Evolutionary conservation across 2,329 filamentous ascomycete genomes (phyloP), one percentile per base, ranked within the genome.

Genomic region (Fusarium succisae): DNA sequence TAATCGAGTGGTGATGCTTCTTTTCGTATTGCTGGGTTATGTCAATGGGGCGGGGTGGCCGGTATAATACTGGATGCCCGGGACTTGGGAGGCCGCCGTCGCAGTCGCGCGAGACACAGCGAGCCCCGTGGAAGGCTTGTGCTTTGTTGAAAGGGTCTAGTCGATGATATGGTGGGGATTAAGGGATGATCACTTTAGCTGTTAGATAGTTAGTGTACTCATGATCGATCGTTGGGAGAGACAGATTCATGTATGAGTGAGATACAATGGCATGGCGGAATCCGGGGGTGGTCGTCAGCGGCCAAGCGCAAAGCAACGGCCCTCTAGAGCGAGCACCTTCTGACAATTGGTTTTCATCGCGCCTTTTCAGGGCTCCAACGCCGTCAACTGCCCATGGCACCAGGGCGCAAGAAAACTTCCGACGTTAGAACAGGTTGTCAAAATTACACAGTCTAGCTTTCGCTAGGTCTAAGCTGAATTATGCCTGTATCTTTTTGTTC

Each of bases 81-180:
- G 43, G 60, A 56, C 55, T 68, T 73, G 73, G 76, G 76, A 78
- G 76, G 77, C 77, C 76, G 77, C 76, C 77, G 76, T 75, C 76
- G 61, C 70, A 64, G 63, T 63, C 55, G 69, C 65, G 65, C 69
- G 61, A 68, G 57, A 70, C 58, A 74, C 57, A 32, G 45, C 41
- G 68, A 65, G 71, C 70, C 35, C 72, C 51, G 66, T 72, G 64
- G 26, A 75, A 70, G 66, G 70, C 73, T 72, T 66, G 63, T 71
- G 67, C 54, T 70, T 56, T 55, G 41, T 60, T 56, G 28, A 73
- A 54, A 66, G 56, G 43, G 44, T 56, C 50, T 56, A 53, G 59
- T 37, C n/a, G 32, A 43, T 50, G 55, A 66, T 44, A 62, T 43
- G 61, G 58, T 30, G 43, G 39, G 53, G 48, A 58, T 62, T 39